phyloP scores from a whole-genome alignment of 208 protist species.

The Angomonas deanei region DNA sequence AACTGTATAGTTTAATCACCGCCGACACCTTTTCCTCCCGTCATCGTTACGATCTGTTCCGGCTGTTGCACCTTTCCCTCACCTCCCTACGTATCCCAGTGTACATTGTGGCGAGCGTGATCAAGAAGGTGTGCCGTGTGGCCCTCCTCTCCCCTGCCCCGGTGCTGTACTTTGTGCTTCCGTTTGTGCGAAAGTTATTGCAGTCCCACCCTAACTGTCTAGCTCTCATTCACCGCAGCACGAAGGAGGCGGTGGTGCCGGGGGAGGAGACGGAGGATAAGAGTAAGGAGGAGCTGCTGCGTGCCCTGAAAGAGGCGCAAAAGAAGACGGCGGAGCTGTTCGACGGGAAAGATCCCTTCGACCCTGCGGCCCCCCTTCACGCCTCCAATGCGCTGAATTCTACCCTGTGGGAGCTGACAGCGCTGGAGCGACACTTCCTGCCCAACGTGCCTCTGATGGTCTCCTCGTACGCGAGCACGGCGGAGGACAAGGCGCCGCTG shows the following conservation, averaged over 20 bases:
- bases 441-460: constrained; percentile 85
- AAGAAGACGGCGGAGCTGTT: constrained; percentile 54
- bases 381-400: constrained; percentile 64
- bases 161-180: constrained; percentile 82
- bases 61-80: constrained; percentile 77
- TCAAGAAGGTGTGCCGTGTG: constrained; percentile 67
- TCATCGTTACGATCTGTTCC: constrained; percentile 85
- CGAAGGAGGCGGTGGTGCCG: constrained; percentile 47
- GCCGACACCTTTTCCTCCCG: constrained; percentile 76
- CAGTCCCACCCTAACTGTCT: constrained; percentile 86
- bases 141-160: constrained; percentile 62
- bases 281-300: not conserved
- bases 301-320: not conserved
- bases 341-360: constrained; percentile 76
- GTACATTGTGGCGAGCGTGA: constrained; percentile 79
- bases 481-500: constrained; percentile 79
- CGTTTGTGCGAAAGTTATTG: constrained; percentile 80
- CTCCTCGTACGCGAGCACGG: constrained; percentile 63
- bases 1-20: constrained; percentile 86
- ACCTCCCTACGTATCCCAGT: constrained; percentile 73
- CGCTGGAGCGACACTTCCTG: constrained; percentile 81
- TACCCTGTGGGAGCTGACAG: constrained; percentile 86
- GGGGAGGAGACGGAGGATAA: constrained; percentile 17
- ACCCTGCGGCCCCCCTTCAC: constrained; percentile 25
- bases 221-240: constrained; percentile 81